phyloP scores from a whole-genome alignment of 2,329 filamentous ascomycete species.

The Aureobasidium lini region DNA sequence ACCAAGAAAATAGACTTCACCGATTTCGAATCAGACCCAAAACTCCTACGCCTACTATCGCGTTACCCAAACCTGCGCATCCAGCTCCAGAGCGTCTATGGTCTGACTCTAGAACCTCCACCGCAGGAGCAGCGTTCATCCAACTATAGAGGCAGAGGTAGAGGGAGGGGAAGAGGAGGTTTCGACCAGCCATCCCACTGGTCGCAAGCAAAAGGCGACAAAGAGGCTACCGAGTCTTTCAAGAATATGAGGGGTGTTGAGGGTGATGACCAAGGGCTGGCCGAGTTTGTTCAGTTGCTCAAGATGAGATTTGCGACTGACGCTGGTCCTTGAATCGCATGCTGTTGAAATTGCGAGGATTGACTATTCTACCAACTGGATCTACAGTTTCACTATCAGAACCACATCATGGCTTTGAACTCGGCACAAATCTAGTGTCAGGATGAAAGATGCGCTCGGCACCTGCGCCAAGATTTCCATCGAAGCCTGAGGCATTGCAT shows the following conservation, averaged over 20 bases:
- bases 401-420: no score
- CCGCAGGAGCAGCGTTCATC: slow-evolving; percentile 22
- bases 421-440: no score
- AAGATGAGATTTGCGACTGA: slow-evolving; percentile 31
- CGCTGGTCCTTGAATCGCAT: not conserved
- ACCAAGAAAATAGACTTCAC: slow-evolving; percentile 22
- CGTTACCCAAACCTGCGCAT: slow-evolving; percentile 27
- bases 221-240: slow-evolving; percentile 25
- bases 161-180: slow-evolving; percentile 18
- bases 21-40: slow-evolving; percentile 26
- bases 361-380: no score
- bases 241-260: slow-evolving; percentile 23
- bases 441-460: no score
- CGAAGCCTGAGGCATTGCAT: no score
- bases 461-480: no score
- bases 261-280: slow-evolving; percentile 31
- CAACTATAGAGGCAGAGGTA: slow-evolving; percentile 8
- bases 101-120: slow-evolving; percentile 29
- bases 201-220: slow-evolving; percentile 32
- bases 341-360: no score
- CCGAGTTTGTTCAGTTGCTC: slow-evolving; percentile 37
- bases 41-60: slow-evolving; percentile 26
- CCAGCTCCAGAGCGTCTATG: slow-evolving; percentile 29
- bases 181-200: slow-evolving; percentile 24
- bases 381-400: no score